Percentiles rank a stretch among this genome's conserved stretches.
Evolutionary conservation across 148 eudicot genomes (phyloP).

Genomic region (Fagopyrum esculentum): DNA sequence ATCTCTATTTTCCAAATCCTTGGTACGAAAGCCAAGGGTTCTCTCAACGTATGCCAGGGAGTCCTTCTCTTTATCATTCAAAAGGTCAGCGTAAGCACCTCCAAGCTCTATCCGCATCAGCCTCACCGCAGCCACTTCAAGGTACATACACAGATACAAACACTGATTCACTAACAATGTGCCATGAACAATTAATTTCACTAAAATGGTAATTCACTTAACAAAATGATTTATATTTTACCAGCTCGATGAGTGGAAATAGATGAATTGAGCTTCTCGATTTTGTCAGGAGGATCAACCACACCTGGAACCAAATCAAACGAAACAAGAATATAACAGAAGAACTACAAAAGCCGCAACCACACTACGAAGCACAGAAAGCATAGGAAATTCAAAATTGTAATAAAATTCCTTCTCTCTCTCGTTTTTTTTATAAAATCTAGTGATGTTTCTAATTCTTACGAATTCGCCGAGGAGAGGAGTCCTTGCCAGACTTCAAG

Average conservation of each 20-base stretch:
- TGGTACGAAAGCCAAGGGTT: constrained; percentile 85
- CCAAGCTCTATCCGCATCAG: constrained; percentile 94
- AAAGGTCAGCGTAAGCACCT: constrained; percentile 93
- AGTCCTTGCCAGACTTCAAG: constrained; percentile 10
- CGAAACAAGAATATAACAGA: neutral
- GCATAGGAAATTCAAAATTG: constrained; percentile 4
- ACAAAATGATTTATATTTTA: constrained; percentile 17
- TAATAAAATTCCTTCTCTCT: neutral
- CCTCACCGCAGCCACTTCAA: constrained; percentile 82
- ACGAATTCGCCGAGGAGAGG: constrained; percentile 18
- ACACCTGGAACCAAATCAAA: constrained; percentile 19
- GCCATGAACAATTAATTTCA: neutral
- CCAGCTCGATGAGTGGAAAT: constrained; percentile 98
- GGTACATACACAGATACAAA: neutral
- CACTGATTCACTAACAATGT: neutral
- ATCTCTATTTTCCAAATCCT: constrained; percentile 75
- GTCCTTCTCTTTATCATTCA: constrained; percentile 90
- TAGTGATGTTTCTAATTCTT: neutral
- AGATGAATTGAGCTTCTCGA: constrained; percentile 60
- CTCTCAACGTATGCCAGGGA: constrained; percentile 89
- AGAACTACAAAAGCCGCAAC: neutral
- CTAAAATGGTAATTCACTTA: neutral
- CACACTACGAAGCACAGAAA: neutral
- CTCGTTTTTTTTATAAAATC: neutral
- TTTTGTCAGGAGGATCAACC: constrained; percentile 24